These are phyloP conservation scores for Phaeosphaeria sp. DNA, from an alignment of 2,329 filamentous ascomycete species.

Conservation along the genomic window DNA sequence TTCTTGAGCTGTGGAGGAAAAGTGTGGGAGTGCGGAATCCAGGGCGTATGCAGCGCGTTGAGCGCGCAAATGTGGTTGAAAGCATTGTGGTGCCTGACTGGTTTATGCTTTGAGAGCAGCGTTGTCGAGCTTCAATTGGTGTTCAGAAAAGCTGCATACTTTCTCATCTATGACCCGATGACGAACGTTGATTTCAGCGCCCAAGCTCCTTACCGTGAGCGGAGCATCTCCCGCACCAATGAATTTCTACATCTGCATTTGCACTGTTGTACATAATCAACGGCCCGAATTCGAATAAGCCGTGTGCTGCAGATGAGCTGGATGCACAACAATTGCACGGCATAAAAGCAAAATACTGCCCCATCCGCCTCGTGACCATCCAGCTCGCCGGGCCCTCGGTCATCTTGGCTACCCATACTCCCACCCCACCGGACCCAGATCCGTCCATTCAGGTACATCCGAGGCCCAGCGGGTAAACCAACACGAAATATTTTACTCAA, in stretches of 20 bases:
- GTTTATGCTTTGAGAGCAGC: background rate
- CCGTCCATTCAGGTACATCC: background rate
- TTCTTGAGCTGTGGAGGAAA: slow-evolving; percentile 30
- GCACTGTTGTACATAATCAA: no score
- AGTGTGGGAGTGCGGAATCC: slow-evolving; percentile 19
- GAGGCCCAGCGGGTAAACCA: background rate
- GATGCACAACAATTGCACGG: no score
- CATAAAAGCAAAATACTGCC: background rate
- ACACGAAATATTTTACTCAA: background rate
- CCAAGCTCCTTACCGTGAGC: slow-evolving; percentile 21
- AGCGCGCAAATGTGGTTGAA: slow-evolving; percentile 23
- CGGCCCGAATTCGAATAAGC: no score
- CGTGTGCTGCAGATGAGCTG: no score
- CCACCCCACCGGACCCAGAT: background rate
- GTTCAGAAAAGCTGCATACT: background rate
- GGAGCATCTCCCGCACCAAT: slow-evolving; percentile 13
- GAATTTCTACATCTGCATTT: slow-evolving; percentile 3
- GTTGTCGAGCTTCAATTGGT: background rate
- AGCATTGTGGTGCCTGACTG: slow-evolving; percentile 22
- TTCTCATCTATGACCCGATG: slow-evolving; percentile 21
- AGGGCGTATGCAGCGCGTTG: slow-evolving; percentile 21
- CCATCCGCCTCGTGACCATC: no score
- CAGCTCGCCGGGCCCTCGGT: background rate
- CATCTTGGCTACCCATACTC: background rate
- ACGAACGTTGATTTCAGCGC: slow-evolving; percentile 11